Conservation (phyloP, 768 basidiomycete species). For the Agrocybe pediades region DNA sequence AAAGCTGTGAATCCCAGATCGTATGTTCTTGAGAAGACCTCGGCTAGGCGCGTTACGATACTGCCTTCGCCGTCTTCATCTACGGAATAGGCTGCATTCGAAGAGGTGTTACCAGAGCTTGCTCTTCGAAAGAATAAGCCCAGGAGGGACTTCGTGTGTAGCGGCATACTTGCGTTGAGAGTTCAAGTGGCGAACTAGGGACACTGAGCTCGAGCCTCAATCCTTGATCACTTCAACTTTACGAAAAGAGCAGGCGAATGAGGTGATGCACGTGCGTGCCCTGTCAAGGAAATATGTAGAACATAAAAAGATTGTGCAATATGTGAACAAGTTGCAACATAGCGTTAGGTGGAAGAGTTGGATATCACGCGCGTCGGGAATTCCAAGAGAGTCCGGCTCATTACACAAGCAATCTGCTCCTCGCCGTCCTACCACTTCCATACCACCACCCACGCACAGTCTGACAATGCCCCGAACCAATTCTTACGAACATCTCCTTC, state of each 20-base stretch:
- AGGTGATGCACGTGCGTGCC: conserved; percentile 1
- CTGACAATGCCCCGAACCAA: conserved; percentile 21
- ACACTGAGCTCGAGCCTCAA: no score
- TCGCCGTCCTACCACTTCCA: neutral
- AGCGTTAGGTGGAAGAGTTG: neutral
- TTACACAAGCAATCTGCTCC: no score
- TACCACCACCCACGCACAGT: neutral
- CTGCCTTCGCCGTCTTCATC: conserved; percentile 20
- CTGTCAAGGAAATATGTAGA: no score
- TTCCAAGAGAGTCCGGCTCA: no score
- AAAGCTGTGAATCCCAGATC: conserved; percentile 48
- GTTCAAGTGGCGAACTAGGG: no score
- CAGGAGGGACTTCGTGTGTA: no score
- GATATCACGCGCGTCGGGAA: neutral
- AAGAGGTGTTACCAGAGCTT: no score
- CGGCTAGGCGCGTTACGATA: conserved; percentile 26
- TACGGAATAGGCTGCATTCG: no score
- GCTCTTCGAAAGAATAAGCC: no score
- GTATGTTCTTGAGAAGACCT: conserved; percentile 34
- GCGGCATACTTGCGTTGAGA: no score
- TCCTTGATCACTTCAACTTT: no score
- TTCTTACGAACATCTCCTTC: conserved; percentile 72
- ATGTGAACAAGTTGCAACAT: neutral
- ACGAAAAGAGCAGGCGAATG: no score
- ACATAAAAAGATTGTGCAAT: neutral